These are phyloP conservation scores for Perkinsus marinus DNA, from an alignment of 169 alveolate genomes.

Conservation along the genomic window DNA sequence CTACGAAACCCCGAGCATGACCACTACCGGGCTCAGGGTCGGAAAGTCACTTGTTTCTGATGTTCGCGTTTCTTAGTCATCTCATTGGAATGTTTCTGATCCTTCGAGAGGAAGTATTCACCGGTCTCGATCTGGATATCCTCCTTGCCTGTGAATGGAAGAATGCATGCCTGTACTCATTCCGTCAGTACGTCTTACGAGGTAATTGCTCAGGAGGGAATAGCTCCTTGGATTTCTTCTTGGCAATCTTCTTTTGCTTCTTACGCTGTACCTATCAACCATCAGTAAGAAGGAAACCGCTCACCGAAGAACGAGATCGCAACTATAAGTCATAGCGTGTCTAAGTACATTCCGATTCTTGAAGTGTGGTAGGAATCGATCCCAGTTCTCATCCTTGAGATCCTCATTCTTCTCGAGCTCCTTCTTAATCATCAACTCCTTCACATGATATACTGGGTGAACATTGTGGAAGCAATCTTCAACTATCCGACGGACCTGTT, in stretches of 20 bases:
- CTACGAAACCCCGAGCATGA: too few relatives aligned
- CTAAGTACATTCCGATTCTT: constrained; percentile 77
- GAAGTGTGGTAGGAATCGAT: constrained; percentile 92
- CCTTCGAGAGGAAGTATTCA: constrained; percentile 80
- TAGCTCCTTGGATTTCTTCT: constrained; percentile 69
- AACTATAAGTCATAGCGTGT: too few relatives aligned
- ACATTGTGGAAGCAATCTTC: constrained; percentile 94
- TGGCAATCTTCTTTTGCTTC: constrained; percentile 36
- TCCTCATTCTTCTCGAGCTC: constrained; percentile 90
- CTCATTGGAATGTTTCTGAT: not conserved
- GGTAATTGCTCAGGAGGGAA: constrained; percentile 81
- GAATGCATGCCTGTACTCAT: not conserved
- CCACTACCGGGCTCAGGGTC: too few relatives aligned
- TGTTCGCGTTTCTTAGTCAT: not conserved
- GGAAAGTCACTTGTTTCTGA: not conserved
- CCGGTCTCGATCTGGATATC: constrained; percentile 92
- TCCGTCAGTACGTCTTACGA: constrained; percentile 7
- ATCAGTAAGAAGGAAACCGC: too few relatives aligned
- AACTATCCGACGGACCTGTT: constrained; percentile 68
- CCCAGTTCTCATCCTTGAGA: constrained; percentile 84
- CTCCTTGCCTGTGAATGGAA: constrained; percentile 71
- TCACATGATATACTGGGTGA: constrained; percentile 96
- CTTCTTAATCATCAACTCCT: constrained; percentile 94
- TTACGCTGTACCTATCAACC: constrained; percentile 50
- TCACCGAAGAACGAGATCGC: too few relatives aligned